Evolutionary conservation across 306 rosid species (phyloP), one percentile per base, ranked within the genome.

Genomic region (Lithocarpus polystachyus): DNA sequence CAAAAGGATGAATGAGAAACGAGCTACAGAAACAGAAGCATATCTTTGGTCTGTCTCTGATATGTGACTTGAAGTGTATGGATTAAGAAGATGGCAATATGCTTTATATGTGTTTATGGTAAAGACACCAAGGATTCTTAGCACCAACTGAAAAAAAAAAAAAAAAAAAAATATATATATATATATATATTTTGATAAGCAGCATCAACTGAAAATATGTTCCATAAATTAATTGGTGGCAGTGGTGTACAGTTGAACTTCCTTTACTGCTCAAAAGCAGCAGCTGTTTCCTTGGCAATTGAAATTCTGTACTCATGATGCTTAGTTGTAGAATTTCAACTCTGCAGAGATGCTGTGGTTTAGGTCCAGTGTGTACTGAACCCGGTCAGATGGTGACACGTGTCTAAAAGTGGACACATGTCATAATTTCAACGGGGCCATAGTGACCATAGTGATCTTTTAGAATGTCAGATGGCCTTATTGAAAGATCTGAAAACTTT

Each of bases 31-130:
- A 69, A 87, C 74, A 72, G 99, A 95, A 85, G 99, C 99, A 48
- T 90, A 92, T 82, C 90, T 92, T 19, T 95, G 98, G 98, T 95
- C 96, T 12, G 94, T 92, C 45, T 84, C 99, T 48, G 99, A 95
- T 89, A 95, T 95, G 98, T 88, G 77, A 88, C 51, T 26, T 80
- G 80, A 80, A 56, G 61, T 4, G 5, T 71, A n/a, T 13, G 3
- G 23, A 19, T 17, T n/a, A 57, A 13, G 78, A 57, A 57, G 19
- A 23, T 71, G 51, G 28, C 75, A 28, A 14, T 62, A 1, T 15
- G 20, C 69, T 5, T 29, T 48, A 28, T 15, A 26, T 62, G n/a
- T 17, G 5, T 62, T 62, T 62, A 5, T 29, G 20, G 20, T 28
- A 62, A 62, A 23, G 43, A 48, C 69, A 13, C 4, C 4, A 6